Percentiles rank a stretch among this genome's conserved stretches.
phyloP scores from a whole-genome alignment of 352 stramenopile species.

The Phytophthora cryptogea region DNA sequence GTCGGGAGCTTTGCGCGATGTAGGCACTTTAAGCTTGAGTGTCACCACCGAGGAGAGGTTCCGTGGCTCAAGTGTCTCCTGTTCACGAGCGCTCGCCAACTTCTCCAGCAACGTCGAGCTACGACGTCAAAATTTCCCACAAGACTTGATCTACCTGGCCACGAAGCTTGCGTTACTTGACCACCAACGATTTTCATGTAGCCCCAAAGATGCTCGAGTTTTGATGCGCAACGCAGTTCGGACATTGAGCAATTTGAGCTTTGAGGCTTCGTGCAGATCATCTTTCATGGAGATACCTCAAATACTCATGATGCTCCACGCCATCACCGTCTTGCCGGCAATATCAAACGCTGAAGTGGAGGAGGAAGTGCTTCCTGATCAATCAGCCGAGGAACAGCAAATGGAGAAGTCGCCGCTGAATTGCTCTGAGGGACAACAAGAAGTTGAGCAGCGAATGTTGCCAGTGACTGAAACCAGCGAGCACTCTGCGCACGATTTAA shows the following conservation, averaged over 20 bases:
- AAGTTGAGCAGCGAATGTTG: constrained; percentile 3
- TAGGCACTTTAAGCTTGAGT: constrained; percentile 46
- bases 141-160: constrained; percentile 60
- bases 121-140: constrained; percentile 48
- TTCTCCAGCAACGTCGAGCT: constrained; percentile 72
- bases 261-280: constrained; percentile 47
- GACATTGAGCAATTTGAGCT: constrained; percentile 68
- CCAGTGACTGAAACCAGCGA: constrained; percentile 17
- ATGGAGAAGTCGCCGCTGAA: background rate
- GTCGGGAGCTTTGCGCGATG: constrained; percentile 43
- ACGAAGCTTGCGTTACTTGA: constrained; percentile 56
- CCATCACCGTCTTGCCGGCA: constrained; percentile 34
- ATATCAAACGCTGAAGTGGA: constrained; percentile 9
- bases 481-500: background rate
- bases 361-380: background rate
- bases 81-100: constrained; percentile 66
- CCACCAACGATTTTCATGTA: constrained; percentile 30
- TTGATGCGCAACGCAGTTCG: constrained; percentile 65
- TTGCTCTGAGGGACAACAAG: background rate
- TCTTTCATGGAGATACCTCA: constrained; percentile 64
- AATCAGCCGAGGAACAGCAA: constrained; percentile 4
- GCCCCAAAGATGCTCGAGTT: constrained; percentile 25
- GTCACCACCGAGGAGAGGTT: constrained; percentile 47
- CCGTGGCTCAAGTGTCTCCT: constrained; percentile 45
- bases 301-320: constrained; percentile 54